Evolutionary conservation across 495 filamentous ascomycete genomes (phyloP).

Genomic region (Lophiotrema nucula): DNA sequence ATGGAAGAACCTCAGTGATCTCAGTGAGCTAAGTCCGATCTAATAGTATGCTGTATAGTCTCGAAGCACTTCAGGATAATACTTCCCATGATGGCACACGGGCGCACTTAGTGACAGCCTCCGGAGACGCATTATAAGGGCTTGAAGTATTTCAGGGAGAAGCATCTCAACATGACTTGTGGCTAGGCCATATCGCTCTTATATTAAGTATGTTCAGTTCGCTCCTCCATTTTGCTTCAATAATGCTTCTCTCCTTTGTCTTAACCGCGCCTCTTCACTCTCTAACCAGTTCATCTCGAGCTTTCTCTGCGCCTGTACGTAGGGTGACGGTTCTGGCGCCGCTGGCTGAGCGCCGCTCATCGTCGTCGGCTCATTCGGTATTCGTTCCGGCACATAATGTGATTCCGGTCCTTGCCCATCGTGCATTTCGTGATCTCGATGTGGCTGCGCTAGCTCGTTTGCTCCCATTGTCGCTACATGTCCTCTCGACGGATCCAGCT

Average conservation of each 20-base stretch:
- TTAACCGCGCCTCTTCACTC: slow-evolving; percentile 15
- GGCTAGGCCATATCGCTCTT: too few species aligned
- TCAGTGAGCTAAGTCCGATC: too few species aligned
- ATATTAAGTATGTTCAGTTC: too few species aligned
- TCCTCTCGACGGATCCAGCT: slow-evolving; percentile 15
- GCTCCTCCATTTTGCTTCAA: slow-evolving; percentile 9
- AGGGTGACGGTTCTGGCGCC: slow-evolving; percentile 12
- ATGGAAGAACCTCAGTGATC: too few species aligned
- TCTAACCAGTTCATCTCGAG: slow-evolving; percentile 23
- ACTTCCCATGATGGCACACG: too few species aligned
- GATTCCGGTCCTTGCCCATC: not conserved
- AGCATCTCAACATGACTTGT: too few species aligned
- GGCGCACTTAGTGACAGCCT: too few species aligned
- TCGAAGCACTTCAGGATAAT: too few species aligned
- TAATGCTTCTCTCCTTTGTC: slow-evolving; percentile 15
- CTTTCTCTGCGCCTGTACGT: slow-evolving; percentile 17
- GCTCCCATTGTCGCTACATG: slow-evolving; percentile 14
- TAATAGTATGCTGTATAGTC: too few species aligned
- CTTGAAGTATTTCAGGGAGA: too few species aligned
- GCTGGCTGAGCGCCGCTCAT: not conserved
- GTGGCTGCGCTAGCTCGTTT: not conserved
- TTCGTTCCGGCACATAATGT: not conserved
- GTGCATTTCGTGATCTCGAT: not conserved
- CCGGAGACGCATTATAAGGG: too few species aligned
- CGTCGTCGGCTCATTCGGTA: not conserved